These are phyloP conservation scores for Benincasa hispida DNA, from an alignment of 306 rosid species.

Conservation along the genomic window DNA sequence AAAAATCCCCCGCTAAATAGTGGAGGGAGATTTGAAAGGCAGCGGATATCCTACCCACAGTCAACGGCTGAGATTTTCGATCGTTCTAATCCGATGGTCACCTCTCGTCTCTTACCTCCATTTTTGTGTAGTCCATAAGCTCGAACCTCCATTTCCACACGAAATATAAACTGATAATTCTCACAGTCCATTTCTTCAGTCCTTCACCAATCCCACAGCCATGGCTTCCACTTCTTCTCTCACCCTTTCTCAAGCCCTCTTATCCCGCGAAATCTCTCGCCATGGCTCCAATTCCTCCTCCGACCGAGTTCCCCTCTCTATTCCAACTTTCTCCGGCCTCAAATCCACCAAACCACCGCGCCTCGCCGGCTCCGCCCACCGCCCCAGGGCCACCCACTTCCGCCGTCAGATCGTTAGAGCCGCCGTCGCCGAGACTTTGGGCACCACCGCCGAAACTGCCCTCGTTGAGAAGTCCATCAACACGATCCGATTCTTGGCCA, in stretches of 20 bases:
- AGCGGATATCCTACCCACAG: slow-evolving; percentile 35
- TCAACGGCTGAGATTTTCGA: slow-evolving; percentile 21
- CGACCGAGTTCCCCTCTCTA: slow-evolving; percentile 37
- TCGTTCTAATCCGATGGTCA: slow-evolving; percentile 30
- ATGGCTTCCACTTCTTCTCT: slow-evolving; percentile 82
- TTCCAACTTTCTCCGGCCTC: slow-evolving; percentile 55
- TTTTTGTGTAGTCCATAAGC: slow-evolving; percentile 21
- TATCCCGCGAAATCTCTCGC: slow-evolving; percentile 52
- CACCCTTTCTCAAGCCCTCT: slow-evolving; percentile 58
- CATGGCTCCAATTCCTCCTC: slow-evolving; percentile 32
- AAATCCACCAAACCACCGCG: slow-evolving; percentile 29
- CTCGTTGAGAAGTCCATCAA: slow-evolving; percentile 73
- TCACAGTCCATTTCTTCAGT: slow-evolving; percentile 8
- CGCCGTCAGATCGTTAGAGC: slow-evolving; percentile 27
- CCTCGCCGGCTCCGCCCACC: slow-evolving; percentile 16
- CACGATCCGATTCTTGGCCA: slow-evolving; percentile 76
- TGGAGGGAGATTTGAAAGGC: slow-evolving; percentile 29
- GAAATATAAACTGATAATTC: slow-evolving; percentile 16
- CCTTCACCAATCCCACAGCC: not conserved
- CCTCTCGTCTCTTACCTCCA: slow-evolving; percentile 18
- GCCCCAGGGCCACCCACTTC: not conserved
- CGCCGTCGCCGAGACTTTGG: slow-evolving; percentile 33
- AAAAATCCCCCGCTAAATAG: not conserved
- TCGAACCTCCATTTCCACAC: slow-evolving; percentile 14
- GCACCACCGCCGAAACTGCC: slow-evolving; percentile 35